Conservation (phyloP, 176 grass and related monocot species). For the Calamus simplicifolius region DNA sequence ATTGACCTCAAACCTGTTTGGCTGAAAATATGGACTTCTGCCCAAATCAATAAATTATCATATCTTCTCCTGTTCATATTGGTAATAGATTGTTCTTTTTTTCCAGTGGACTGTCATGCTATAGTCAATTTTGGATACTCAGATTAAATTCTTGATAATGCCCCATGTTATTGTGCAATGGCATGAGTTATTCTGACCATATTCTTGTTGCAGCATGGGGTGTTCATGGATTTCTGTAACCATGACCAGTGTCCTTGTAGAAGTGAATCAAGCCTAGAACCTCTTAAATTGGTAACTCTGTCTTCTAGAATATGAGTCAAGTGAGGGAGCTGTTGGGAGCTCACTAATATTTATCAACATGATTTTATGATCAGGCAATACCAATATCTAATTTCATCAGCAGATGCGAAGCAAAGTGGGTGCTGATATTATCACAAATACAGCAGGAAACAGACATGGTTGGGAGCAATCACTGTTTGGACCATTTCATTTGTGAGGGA, state of each 20-base stretch:
- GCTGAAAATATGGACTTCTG: no score
- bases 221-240: slow-evolving; percentile 65
- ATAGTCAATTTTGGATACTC: slow-evolving; percentile 12
- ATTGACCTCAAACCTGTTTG: no score
- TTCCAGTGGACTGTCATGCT: no score
- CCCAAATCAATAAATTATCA: no score
- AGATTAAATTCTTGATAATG: slow-evolving; percentile 22
- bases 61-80: no score
- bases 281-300: slow-evolving; percentile 64
- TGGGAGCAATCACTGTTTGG: slow-evolving; percentile 11
- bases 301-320: slow-evolving; percentile 16
- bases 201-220: slow-evolving; percentile 32
- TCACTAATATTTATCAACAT: no score
- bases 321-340: neutral
- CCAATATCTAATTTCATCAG: slow-evolving; percentile 57
- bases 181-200: no score
- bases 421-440: slow-evolving; percentile 38
- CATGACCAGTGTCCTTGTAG: slow-evolving; percentile 38
- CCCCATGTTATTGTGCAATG: no score
- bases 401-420: slow-evolving; percentile 69
- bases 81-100: no score
- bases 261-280: slow-evolving; percentile 26
- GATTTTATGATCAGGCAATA: slow-evolving; percentile 48
- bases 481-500: slow-evolving; percentile 34
- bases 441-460: slow-evolving; percentile 29